phyloP scores from a whole-genome alignment of 2,329 filamentous ascomycete genomes.

The Alternaria arbusti region DNA sequence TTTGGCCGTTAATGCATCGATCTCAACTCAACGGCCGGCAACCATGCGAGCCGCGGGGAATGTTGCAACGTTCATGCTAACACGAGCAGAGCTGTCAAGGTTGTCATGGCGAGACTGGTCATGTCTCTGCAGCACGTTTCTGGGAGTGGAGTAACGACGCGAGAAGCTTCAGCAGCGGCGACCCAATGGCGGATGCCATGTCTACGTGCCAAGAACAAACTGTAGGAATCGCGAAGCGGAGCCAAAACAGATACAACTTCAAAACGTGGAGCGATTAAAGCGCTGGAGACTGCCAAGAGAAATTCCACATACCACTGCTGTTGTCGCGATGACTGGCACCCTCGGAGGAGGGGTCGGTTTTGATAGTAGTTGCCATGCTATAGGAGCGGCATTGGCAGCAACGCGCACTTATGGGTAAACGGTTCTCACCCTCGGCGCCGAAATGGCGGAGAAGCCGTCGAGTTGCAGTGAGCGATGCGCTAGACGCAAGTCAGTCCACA shows the following conservation, averaged over 20 bases:
- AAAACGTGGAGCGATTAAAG: constrained; percentile 39
- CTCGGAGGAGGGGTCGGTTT: constrained; percentile 40
- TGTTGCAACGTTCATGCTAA: constrained; percentile 34
- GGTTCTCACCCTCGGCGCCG: constrained; percentile 12
- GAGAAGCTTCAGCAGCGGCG: constrained; percentile 15
- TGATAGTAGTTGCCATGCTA: constrained; percentile 45
- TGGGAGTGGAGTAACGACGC: constrained; percentile 18
- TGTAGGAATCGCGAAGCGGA: constrained; percentile 35
- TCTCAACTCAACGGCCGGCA: constrained; percentile 34
- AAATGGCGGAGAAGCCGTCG: constrained; percentile 13
- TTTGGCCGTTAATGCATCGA: constrained; percentile 30
- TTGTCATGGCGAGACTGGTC: constrained; percentile 38
- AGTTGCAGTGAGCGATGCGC: constrained; percentile 13
- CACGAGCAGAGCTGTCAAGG: constrained; percentile 9
- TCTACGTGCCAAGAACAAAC: constrained; percentile 25
- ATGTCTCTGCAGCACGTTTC: constrained; percentile 37
- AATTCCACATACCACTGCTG: constrained; percentile 42
- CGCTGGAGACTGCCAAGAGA: constrained; percentile 25
- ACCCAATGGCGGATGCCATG: constrained; percentile 27
- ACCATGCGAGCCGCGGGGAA: constrained; percentile 29
- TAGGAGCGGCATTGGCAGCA: constrained; percentile 37
- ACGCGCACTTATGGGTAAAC: constrained; percentile 17
- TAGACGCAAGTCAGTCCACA: constrained; percentile 30
- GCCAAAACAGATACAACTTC: constrained; percentile 42
- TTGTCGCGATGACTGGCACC: constrained; percentile 36